phyloP scores from a whole-genome alignment of 2,329 filamentous ascomycete species.

The Ilyonectria mors-panacis region DNA sequence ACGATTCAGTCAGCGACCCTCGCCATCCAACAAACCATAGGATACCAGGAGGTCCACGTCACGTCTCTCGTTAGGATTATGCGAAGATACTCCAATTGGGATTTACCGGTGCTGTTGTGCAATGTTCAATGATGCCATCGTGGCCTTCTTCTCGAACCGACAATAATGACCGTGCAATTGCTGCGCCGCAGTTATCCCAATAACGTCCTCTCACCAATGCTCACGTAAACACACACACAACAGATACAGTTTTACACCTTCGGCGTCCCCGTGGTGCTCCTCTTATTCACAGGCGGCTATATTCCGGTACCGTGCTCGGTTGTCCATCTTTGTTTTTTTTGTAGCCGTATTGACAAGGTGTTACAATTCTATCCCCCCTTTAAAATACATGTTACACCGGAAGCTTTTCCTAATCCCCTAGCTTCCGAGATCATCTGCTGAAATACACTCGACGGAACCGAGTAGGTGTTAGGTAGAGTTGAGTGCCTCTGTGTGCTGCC shows the following conservation, averaged over 20 bases:
- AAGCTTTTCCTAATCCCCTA: constrained; percentile 26
- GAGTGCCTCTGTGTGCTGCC: constrained; percentile 46
- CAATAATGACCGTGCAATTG: background rate
- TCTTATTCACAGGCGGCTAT: background rate
- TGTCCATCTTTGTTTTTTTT: constrained; percentile 13
- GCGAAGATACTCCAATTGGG: background rate
- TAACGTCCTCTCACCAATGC: no score
- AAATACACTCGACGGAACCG: constrained; percentile 45
- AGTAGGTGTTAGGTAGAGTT: constrained; percentile 48
- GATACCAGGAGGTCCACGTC: background rate
- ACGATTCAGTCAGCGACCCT: constrained; percentile 12
- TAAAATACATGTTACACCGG: constrained; percentile 47
- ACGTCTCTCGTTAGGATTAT: no score
- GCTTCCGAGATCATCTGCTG: constrained; percentile 40
- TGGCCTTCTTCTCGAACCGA: background rate
- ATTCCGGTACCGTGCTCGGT: background rate
- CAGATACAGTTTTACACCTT: background rate
- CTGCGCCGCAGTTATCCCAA: background rate
- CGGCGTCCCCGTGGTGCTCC: background rate
- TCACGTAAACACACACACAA: background rate
- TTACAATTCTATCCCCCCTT: constrained; percentile 49
- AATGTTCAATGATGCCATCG: background rate
- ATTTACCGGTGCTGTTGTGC: background rate
- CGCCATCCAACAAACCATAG: constrained; percentile 9
- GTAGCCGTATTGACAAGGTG: constrained; percentile 28